Base-by-base conservation (phyloP, 2,329 filamentous ascomycete genomes). In the Didymella arachidicola region DNA sequence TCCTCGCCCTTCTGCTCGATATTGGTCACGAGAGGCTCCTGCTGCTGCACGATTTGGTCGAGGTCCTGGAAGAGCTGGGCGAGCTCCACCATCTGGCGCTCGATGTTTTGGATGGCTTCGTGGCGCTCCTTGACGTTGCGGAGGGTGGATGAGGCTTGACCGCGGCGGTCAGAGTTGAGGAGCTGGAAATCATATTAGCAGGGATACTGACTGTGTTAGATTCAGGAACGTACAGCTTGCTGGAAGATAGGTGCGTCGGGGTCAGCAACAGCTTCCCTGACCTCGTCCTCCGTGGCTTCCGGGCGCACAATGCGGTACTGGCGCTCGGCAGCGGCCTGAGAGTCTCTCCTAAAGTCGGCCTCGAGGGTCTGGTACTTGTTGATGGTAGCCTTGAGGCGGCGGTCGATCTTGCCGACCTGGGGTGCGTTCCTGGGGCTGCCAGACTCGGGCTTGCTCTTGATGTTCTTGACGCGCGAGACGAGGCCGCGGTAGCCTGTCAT, bases 271-370 rank as follows among this genome's bases (percentile, higher is more conserved):
- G 91, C 92, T 57, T 89, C 86, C 58, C 85, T 84, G 27, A 97
- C 87, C 77, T 98, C 93, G 42, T 84, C 82, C 53, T 95, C 91
- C 27, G 86, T 85, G 3, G 92, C 92, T 57, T 96, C 88, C 22
- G 93, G 91, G 64, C 88, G 86, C 54, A 95, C 93, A 74, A 98
- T 97, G 59, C 90, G 86, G 79, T 96, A 97, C 76, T 97, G 93
- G 54, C 95, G 87, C 65, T 88, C 90, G 80, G 96, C 91, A 78
- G 96, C 92, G 48, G 92, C 90, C 75, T 91, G 86, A 30, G 92
- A 87, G 67, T 89, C 88, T 78, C 90, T 90, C 73, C 90, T 87
- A 83, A 93, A 97, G 22, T 88, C 84, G 1, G 86, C 86, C 78
- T 98, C 93, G 54, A 92, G 83, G 65, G 87, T 84, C 78, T 95